Conservation (phyloP, 495 filamentous ascomycete species). For the Penicillium longicatenatum region DNA sequence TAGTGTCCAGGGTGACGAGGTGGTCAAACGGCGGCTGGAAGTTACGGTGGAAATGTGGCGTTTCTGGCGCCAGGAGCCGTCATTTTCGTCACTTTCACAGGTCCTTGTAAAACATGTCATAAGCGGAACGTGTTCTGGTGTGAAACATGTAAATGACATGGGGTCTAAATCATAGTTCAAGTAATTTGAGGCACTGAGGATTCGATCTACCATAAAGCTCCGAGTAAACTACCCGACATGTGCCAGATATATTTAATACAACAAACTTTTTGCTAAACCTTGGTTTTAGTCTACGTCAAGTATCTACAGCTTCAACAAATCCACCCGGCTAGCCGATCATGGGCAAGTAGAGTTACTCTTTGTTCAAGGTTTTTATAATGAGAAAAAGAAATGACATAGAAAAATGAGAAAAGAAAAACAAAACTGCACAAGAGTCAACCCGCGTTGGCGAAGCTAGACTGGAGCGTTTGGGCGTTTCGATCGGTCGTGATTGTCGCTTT, state of each 20-base stretch:
- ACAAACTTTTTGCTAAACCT: too few relatives aligned
- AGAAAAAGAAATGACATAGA: neutral
- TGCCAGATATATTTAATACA: too few relatives aligned
- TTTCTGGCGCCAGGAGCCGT: too few relatives aligned
- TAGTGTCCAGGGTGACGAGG: too few relatives aligned
- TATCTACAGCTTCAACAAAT: too few relatives aligned
- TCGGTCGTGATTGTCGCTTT: constrained; percentile 1
- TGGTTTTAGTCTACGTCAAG: too few relatives aligned
- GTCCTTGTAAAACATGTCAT: constrained; percentile 3
- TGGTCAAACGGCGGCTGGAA: too few relatives aligned
- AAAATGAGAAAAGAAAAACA: neutral
- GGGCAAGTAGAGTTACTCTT: neutral
- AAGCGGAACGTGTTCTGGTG: neutral
- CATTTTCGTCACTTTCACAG: too few relatives aligned
- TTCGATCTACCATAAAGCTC: neutral
- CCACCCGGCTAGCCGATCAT: neutral
- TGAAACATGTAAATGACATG: neutral
- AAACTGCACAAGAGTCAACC: neutral
- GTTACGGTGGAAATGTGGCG: too few relatives aligned
- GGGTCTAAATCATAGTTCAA: too few relatives aligned
- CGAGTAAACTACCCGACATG: neutral
- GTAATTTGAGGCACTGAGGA: too few relatives aligned
- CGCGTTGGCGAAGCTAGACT: neutral
- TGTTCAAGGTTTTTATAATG: neutral
- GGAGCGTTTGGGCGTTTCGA: neutral